Percentiles rank a stretch among this genome's conserved stretches.
phyloP scores from a whole-genome alignment of 2,329 filamentous ascomycete species.

The Penicillium sp. region DNA sequence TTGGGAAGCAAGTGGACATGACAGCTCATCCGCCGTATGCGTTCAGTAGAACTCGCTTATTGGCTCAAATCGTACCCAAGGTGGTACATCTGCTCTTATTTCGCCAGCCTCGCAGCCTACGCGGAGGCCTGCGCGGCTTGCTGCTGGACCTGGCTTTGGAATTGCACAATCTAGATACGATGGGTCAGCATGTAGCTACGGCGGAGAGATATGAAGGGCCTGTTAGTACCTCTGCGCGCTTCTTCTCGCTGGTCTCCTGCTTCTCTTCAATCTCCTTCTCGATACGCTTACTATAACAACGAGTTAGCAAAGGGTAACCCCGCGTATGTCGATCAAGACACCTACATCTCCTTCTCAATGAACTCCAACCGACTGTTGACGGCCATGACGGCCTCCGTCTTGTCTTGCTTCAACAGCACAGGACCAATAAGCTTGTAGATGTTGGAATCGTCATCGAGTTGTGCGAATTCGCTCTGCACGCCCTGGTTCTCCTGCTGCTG shows the following conservation, averaged over 20 bases:
- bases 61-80: neutral
- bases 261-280: constrained; percentile 66
- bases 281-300: constrained; percentile 58
- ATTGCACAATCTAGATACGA: constrained; percentile 38
- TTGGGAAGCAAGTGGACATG: neutral
- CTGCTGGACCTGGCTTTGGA: constrained; percentile 41
- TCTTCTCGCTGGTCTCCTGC: constrained; percentile 64
- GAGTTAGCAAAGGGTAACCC: constrained; percentile 8
- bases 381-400: constrained; percentile 82
- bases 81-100: neutral
- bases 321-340: constrained; percentile 5
- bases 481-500: constrained; percentile 91
- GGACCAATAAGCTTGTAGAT: constrained; percentile 97
- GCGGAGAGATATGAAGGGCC: neutral
- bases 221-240: constrained; percentile 60
- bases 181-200: constrained; percentile 18
- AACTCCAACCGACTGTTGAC: constrained; percentile 90
- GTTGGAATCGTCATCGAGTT: constrained; percentile 75
- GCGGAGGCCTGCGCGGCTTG: constrained; percentile 36
- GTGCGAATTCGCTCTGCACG: constrained; percentile 87
- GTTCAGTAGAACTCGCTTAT: neutral
- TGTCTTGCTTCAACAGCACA: constrained; percentile 92
- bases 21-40: neutral
- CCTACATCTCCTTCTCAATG: constrained; percentile 90
- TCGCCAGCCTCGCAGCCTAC: constrained; percentile 18